Base-by-base conservation (phyloP, 352 stramenopile genomes). In the Phytophthora hybrid region DNA sequence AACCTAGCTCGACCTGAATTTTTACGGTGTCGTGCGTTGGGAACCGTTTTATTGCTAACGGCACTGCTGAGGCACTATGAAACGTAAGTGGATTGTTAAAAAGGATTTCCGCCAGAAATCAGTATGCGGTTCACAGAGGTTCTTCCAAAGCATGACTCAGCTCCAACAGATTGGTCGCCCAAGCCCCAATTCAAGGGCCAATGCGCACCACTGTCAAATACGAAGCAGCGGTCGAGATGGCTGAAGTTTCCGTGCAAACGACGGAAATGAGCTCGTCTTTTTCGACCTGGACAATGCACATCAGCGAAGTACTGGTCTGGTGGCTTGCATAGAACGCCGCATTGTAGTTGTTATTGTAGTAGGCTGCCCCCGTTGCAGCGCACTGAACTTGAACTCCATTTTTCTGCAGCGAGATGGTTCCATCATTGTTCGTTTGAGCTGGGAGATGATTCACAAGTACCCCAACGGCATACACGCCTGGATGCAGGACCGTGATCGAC, bases 381-480 rank as follows among this genome's bases (percentile, higher is more conserved):
- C 18, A 18, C 26, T 73, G 66, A 51, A 73, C 31, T 14, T 47
- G 4, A 9, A 9, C 11, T 6, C 44, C 53, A 18, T 64, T 59
- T 37, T 29, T 54, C 47, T 29, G 47, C n/a, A 54, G 47, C 9
- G 47, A 29, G 9, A 54, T 54, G 3, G 19, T 6, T 14, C 47
- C 47, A 14, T 0, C 5, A n/a, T 26, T 26, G 23, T 8, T 29
- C 10, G 3, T 10, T 29, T 31, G 18, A 16, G 8, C 9, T 37
- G 65, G 57, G 5, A 58, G 2, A 34, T 74, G 67, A 44, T 74
- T 74, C 39, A 74, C 66, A 23, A 74, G 51, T 5, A 58, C 59
- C 8, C 21, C 55, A 16, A 74, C 32, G 19, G 44, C 47, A 14
- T 70, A 74, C 31, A 69, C 2, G 1, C 68, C 68, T 13, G 60